phyloP scores from a whole-genome alignment of 352 stramenopile genomes.

The Phytophthora rubi region DNA sequence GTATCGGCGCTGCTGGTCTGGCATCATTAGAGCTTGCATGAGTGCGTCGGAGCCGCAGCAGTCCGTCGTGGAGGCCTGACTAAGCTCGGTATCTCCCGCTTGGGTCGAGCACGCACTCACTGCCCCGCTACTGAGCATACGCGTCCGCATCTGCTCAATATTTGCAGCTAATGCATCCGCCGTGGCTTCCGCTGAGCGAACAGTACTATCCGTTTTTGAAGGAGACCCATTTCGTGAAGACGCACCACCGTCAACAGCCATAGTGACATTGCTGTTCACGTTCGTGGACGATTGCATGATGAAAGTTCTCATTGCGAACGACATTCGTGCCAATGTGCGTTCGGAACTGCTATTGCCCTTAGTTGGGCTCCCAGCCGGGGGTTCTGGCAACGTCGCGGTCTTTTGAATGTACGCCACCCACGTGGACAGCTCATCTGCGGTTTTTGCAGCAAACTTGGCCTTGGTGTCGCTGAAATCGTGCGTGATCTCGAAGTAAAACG shows the following conservation, averaged over 20 bases:
- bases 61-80: constrained; percentile 35
- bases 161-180: constrained; percentile 22
- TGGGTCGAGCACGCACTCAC: constrained; percentile 31
- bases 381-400: constrained; percentile 52
- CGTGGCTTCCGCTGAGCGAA: constrained; percentile 23
- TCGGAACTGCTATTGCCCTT: constrained; percentile 50
- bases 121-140: constrained; percentile 34
- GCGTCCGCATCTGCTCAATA: constrained; percentile 29
- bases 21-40: constrained; percentile 38
- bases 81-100: constrained; percentile 39
- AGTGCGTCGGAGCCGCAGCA: constrained; percentile 32
- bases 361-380: constrained; percentile 45
- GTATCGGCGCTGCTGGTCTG: constrained; percentile 55
- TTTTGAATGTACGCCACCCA: constrained; percentile 70
- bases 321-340: constrained; percentile 72
- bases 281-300: constrained; percentile 58
- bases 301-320: constrained; percentile 76
- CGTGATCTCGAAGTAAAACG: constrained; percentile 83
- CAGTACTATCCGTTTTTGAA: constrained; percentile 26
- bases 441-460: constrained; percentile 78
- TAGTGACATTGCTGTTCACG: constrained; percentile 18
- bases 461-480: constrained; percentile 78
- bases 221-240: constrained; percentile 12
- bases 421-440: constrained; percentile 58
- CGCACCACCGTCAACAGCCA: constrained; percentile 9